Evolutionary conservation across 768 basidiomycete species (phyloP).

Genomic region (Serendipita sp.): DNA sequence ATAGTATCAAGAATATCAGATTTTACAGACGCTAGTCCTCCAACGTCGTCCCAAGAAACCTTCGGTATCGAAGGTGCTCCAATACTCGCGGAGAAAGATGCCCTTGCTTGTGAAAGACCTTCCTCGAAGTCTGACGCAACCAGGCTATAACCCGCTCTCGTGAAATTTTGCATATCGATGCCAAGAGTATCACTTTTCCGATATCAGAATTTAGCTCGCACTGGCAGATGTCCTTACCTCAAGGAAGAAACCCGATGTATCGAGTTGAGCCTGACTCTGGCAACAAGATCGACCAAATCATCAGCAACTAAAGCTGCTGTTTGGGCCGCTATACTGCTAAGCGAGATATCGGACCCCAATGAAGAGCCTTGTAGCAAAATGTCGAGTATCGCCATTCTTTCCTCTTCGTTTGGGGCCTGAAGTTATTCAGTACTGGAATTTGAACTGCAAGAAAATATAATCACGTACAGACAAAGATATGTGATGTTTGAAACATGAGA

Average conservation of each 20-base stretch:
- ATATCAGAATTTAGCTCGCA: constrained; percentile 26
- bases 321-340: constrained; percentile 59
- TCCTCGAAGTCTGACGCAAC: constrained; percentile 48
- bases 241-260: constrained; percentile 13
- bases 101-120: constrained; percentile 56
- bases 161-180: neutral
- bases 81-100: constrained; percentile 77
- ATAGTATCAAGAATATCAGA: constrained; percentile 91
- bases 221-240: constrained; percentile 18
- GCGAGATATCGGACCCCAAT: constrained; percentile 62
- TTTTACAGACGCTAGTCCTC: constrained; percentile 77
- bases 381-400: constrained; percentile 47
- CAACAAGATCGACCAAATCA: constrained; percentile 60
- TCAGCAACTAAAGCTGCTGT: constrained; percentile 80
- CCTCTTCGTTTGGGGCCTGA: constrained; percentile 68
- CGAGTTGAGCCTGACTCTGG: constrained; percentile 35
- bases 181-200: constrained; percentile 14
- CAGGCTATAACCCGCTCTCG: constrained; percentile 24
- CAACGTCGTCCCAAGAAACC: constrained; percentile 95
- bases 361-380: constrained; percentile 25
- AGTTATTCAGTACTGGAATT: neutral
- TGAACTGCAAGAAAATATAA: neutral
- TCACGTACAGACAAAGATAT: constrained; percentile 22
- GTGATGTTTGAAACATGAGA: constrained; percentile 75
- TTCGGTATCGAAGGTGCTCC: constrained; percentile 95